Conservation (phyloP, 768 basidiomycete genomes). For the Scleroderma citrinum region DNA sequence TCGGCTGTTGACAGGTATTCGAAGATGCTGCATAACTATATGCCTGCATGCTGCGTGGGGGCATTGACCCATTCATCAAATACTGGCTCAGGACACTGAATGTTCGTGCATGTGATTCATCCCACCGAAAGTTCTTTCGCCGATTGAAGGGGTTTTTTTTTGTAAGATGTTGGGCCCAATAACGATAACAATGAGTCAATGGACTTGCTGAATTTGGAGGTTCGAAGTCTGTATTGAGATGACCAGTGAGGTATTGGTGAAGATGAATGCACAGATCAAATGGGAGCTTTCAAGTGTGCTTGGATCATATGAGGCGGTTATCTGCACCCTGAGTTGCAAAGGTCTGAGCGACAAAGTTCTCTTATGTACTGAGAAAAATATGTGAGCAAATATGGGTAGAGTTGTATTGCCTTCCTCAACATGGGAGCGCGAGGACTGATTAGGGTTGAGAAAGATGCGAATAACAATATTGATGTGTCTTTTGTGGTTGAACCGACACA, state of each 20-base stretch:
- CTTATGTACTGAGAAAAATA: slow-evolving; percentile 50
- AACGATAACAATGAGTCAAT: not conserved
- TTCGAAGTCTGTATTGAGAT: slow-evolving; percentile 39
- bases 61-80: slow-evolving; percentile 24
- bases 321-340: slow-evolving; percentile 39
- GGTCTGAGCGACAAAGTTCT: slow-evolving; percentile 54
- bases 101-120: slow-evolving; percentile 68
- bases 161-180: slow-evolving; percentile 1
- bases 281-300: slow-evolving; percentile 54
- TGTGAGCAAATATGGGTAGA: slow-evolving; percentile 52
- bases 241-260: slow-evolving; percentile 63
- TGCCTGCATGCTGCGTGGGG: slow-evolving; percentile 28
- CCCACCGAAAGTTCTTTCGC: slow-evolving; percentile 66
- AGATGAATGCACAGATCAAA: slow-evolving; percentile 70
- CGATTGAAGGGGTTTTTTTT: slow-evolving; percentile 68
- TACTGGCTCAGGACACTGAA: slow-evolving; percentile 49
- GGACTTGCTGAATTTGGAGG: slow-evolving; percentile 28
- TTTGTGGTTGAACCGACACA: slow-evolving; percentile 29
- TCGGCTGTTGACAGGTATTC: too few relatives aligned
- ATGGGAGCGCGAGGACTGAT: slow-evolving; percentile 20
- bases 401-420: slow-evolving; percentile 28
- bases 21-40: too few relatives aligned
- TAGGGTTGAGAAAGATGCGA: slow-evolving; percentile 20
- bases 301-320: slow-evolving; percentile 56
- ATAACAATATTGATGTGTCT: slow-evolving; percentile 28